These are phyloP conservation scores for Stemphylium vesicarium DNA, from an alignment of 2,329 filamentous ascomycete species.

Conservation along the genomic window DNA sequence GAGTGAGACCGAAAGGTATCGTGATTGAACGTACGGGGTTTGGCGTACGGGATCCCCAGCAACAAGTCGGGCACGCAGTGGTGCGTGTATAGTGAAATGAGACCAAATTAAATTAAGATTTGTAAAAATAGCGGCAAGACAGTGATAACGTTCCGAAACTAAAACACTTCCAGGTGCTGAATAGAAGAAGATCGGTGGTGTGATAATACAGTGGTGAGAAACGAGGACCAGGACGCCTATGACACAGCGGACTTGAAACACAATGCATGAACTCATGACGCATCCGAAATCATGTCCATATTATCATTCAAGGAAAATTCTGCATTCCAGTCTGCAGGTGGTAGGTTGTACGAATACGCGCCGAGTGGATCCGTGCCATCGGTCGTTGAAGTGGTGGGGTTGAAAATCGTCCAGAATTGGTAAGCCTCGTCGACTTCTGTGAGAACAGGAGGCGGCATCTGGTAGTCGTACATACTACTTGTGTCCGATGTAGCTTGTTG, in stretches of 20 bases:
- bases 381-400: conserved; percentile 34
- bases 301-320: conserved; percentile 41
- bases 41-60: not conserved
- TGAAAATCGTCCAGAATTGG: conserved; percentile 39
- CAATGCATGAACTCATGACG: conserved; percentile 5
- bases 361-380: conserved; percentile 29
- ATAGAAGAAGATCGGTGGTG: not conserved
- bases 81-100: not conserved
- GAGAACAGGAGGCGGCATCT: conserved; percentile 9
- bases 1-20: not conserved
- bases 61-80: not conserved
- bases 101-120: not conserved
- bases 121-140: too few relatives aligned
- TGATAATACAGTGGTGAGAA: not conserved
- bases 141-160: not conserved
- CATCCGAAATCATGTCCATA: conserved; percentile 22
- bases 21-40: too few relatives aligned
- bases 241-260: not conserved
- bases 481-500: conserved; percentile 10
- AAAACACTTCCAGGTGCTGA: not conserved
- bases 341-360: conserved; percentile 31
- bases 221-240: not conserved
- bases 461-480: conserved; percentile 21
- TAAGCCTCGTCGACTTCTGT: conserved; percentile 36
- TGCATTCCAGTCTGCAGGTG: conserved; percentile 40